Evolutionary conservation across 2,329 filamentous ascomycete species (phyloP), one percentile per base, ranked within the genome.

Genomic region (Fusarium graminum): DNA sequence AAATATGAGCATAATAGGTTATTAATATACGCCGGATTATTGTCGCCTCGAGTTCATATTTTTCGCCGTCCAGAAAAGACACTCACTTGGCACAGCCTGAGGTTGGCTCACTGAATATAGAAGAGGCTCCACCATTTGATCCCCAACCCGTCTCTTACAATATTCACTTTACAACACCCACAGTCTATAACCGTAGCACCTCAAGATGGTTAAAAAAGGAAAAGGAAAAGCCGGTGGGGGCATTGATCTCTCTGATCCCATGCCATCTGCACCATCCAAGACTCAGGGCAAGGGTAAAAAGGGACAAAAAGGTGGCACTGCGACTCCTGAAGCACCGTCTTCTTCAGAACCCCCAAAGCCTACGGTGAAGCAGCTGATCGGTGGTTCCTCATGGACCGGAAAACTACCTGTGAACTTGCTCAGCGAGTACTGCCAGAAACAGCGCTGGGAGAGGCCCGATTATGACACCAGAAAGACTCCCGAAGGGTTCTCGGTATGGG

Each of bases 371-470:
- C 92, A 96, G 71, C 82, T 99, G 68, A 97, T 99, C 74, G 95
- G 93, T 40, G 95, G 95, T 46, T 88, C 93, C 59, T 97, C 93
- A 70, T 99, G 95, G 95, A 99, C 95, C 0, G 95, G 95, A 39
- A 99, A 99, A 77, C 82, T 99, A 30, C 95, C 95, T 2, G 92
- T 97, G 67, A 97, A 97, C 75, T 85, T 98, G 72, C 86, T 98
- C 66, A 92, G 92, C 34, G 95, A 98, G 82, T 92, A 97, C 79
- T 97, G 94, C 73, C 93, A 97, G 80, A 96, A 94, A 78, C 92
- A 97, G 77, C 93, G 92, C 76, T 99, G 95, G 95, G 92, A 93
- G 68, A 94, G 90, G 76, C 94, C 94, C 3, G 94, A 97, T 66
- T 99, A 97, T 78, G 91, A 90, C 67, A 92, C 93, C 84, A 86